These are phyloP conservation scores for Erysimum cheiri DNA, from an alignment of 441 rosid species.

Conservation along the genomic window DNA sequence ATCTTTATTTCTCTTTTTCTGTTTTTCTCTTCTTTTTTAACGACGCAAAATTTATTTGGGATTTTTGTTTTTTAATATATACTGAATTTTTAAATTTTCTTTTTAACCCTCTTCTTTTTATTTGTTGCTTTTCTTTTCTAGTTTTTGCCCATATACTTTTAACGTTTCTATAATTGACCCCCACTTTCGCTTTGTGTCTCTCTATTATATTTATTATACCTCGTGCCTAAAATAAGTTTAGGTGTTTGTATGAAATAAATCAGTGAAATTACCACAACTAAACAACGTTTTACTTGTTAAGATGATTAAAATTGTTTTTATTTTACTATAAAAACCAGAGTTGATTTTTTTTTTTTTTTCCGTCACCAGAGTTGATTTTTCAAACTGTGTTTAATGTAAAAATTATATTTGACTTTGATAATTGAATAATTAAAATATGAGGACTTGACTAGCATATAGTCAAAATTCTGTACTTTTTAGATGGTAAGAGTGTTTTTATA, in stretches of 20 bases:
- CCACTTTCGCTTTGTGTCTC: neutral
- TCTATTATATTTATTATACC: neutral
- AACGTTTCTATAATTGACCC: conserved; percentile 17
- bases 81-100: neutral
- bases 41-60: conserved; percentile 11
- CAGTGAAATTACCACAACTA: too few relatives aligned
- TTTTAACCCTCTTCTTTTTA: conserved; percentile 10
- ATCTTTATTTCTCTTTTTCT: neutral
- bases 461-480: conserved; percentile 11
- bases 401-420: neutral
- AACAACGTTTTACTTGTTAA: neutral
- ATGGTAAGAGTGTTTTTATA: neutral
- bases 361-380: too few relatives aligned
- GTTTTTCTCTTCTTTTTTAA: neutral
- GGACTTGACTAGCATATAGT: conserved; percentile 13
- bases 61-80: neutral
- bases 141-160: neutral
- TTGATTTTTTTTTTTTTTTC: too few relatives aligned
- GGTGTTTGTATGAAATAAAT: too few relatives aligned
- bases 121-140: neutral
- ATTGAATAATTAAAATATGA: neutral
- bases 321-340: too few relatives aligned
- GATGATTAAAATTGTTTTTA: neutral
- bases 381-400: neutral
- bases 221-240: neutral